Conservation (phyloP, 73 alveolate species). For the Symbiodinium natans region DNA sequence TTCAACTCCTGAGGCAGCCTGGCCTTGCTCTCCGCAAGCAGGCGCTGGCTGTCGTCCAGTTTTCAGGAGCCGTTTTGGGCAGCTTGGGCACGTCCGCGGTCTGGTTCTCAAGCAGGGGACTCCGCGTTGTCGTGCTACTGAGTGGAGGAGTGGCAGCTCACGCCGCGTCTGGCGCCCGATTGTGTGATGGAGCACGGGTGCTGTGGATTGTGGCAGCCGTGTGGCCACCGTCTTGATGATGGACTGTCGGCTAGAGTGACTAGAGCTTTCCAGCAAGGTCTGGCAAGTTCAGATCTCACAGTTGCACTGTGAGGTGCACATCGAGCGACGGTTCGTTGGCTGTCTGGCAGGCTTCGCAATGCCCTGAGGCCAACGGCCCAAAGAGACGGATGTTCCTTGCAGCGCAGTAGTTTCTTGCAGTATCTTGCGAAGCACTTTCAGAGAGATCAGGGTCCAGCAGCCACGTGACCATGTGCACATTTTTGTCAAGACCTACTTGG, state of each 20-base stretch:
- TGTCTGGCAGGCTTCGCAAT: not conserved
- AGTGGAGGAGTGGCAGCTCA: not conserved
- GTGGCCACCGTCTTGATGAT: too few species aligned
- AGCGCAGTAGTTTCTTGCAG: too few species aligned
- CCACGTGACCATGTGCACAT: too few species aligned
- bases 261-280: too few species aligned
- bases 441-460: too few species aligned
- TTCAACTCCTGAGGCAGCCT: slow-evolving; percentile 6
- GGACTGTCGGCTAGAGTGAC: too few species aligned
- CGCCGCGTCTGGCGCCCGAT: not conserved
- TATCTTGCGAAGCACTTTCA: too few species aligned
- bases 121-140: not conserved
- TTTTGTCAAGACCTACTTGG: too few species aligned
- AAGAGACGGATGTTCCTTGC: too few species aligned
- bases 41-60: not conserved
- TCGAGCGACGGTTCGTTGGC: not conserved
- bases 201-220: too few species aligned
- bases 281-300: too few species aligned
- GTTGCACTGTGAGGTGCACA: not conserved
- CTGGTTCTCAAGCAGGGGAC: not conserved
- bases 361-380: not conserved
- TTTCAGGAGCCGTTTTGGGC: not conserved
- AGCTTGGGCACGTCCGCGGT: not conserved
- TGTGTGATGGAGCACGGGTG: not conserved
- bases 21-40: slow-evolving; percentile 1